Conservation (phyloP, 2,329 filamentous ascomycete genomes). For the Diaporthe longicolla region DNA sequence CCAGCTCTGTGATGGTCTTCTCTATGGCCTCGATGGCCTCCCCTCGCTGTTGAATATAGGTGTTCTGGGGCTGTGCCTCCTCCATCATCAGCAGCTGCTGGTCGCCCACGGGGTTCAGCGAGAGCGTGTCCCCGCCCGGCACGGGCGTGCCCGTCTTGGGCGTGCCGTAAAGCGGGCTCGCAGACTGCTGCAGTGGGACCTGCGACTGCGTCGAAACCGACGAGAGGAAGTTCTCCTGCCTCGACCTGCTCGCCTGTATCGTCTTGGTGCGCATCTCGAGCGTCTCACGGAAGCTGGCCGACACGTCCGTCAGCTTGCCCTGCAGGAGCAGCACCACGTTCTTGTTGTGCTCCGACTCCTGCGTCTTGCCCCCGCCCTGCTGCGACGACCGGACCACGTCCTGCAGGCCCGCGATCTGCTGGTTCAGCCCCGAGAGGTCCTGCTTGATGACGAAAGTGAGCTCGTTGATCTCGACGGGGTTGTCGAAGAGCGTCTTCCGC, state of each 20-base stretch:
- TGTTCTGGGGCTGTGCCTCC: conserved; percentile 86
- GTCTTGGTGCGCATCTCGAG: conserved; percentile 97
- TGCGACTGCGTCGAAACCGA: conserved; percentile 85
- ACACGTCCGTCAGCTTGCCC: conserved; percentile 91
- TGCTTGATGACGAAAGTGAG: conserved; percentile 98
- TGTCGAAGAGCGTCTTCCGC: conserved; percentile 96
- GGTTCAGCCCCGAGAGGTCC: conserved; percentile 86
- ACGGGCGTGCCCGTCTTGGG: conserved; percentile 77
- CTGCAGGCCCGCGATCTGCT: conserved; percentile 89
- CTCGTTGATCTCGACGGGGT: conserved; percentile 97
- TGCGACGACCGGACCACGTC: conserved; percentile 74
- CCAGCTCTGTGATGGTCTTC: conserved; percentile 92
- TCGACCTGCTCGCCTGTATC: conserved; percentile 91
- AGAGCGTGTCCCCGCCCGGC: conserved; percentile 81
- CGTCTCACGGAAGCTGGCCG: conserved; percentile 96
- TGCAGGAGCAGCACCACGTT: conserved; percentile 95
- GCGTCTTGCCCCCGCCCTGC: conserved; percentile 75
- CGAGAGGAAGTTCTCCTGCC: conserved; percentile 97
- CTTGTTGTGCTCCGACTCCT: conserved; percentile 97
- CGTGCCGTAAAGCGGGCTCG: conserved; percentile 89
- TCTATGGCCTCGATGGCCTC: conserved; percentile 98
- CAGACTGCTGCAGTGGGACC: conserved; percentile 77
- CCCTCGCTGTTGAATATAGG: conserved; percentile 92
- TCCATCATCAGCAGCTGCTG: conserved; percentile 95
- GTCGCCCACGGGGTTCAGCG: conserved; percentile 85